A percentile compares a stretch with the other conserved stretches of the same genome.
Evolutionary conservation across 2,329 filamentous ascomycete species (phyloP).

Genomic region (Camillea tinctor): DNA sequence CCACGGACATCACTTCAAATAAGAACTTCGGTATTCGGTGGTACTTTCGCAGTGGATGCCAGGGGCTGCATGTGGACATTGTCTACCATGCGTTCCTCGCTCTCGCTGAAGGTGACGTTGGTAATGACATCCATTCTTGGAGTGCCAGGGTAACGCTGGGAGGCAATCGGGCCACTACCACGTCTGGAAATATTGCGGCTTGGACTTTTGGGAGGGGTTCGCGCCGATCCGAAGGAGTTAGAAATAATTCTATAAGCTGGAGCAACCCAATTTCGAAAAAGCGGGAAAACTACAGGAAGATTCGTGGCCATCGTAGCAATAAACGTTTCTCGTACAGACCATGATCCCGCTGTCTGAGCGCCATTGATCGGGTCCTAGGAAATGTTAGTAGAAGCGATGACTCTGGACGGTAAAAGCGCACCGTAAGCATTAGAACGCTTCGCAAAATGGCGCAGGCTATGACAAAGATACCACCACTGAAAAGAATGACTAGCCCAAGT

Average conservation of each 20-base stretch:
- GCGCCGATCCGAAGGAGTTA: too few relatives aligned
- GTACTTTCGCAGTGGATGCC: too few relatives aligned
- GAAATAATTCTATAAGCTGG: conserved; percentile 35
- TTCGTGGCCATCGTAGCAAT: conserved; percentile 43
- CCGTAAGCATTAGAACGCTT: conserved; percentile 35
- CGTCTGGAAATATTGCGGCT: too few relatives aligned
- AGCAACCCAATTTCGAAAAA: conserved; percentile 38
- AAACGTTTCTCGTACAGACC: conserved; percentile 43
- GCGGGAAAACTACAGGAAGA: conserved; percentile 43
- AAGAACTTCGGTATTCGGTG: too few relatives aligned
- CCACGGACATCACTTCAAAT: too few relatives aligned
- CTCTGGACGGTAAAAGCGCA: conserved; percentile 36
- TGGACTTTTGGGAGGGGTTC: too few relatives aligned
- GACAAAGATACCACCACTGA: conserved; percentile 39
- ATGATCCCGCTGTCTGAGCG: conserved; percentile 39
- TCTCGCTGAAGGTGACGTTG: conserved; percentile 41
- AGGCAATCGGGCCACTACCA: conserved; percentile 24
- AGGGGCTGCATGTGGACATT: conserved; percentile 40
- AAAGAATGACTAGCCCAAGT: conserved; percentile 33
- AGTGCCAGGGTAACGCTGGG: too few relatives aligned
- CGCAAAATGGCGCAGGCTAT: conserved; percentile 39
- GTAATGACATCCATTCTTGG: conserved; percentile 36
- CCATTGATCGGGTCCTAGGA: conserved; percentile 40
- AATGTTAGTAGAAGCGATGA: conserved; percentile 15
- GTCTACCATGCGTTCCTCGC: conserved; percentile 44